Evolutionary conservation across 2,329 filamentous ascomycete species (phyloP), one percentile per base, ranked within the genome.

Genomic region (Cladophialophora immunda): DNA sequence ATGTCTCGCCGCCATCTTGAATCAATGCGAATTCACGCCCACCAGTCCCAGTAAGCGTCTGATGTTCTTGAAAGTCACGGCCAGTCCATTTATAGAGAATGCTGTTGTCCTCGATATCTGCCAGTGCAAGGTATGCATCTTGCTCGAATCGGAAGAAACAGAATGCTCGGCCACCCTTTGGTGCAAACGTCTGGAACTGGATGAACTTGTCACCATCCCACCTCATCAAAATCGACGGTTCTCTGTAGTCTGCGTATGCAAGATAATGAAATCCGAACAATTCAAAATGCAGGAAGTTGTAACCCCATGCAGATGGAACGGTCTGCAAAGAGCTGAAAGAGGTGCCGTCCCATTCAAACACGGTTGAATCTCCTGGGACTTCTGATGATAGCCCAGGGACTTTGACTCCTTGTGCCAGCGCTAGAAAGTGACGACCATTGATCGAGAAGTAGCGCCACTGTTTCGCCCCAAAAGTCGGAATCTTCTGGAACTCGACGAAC

Each of bases 381-480:
- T 27, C 22, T 27, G 53, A 32, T 5, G 17, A 32, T 2, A 55
- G 17, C 6, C 53, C 53, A n/a, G 53, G 53, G n/a, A 55, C 29
- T 32, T 30, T 32, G 19, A 32, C 22, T n/a, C 53, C 53, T 55
- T 55, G 53, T 13, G 53, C 53, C 22, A 55, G n/a, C 11, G 25
- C 53, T 7, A 55, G 53, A 30, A 55, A 55, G 25, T 55, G 53
- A 32, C 53, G 53, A 8, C 29, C 25, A 32, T 30, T 15, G 22
- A 55, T 32, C 22, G 53, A 25, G 53, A 55, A 55, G 27, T 55
- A 55, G 4, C 53, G 22, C 53, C 53, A 55, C n/a, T 55, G 53
- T 27, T 55, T 55, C 6, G 53, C 53, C 19, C 25, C 53, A 32
- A 55, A 55, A 25, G 53, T 55, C 7, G 53, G 53, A 32, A 55